phyloP scores from a whole-genome alignment of 805 yeast genomes.

The Candida fluviatilis region DNA sequence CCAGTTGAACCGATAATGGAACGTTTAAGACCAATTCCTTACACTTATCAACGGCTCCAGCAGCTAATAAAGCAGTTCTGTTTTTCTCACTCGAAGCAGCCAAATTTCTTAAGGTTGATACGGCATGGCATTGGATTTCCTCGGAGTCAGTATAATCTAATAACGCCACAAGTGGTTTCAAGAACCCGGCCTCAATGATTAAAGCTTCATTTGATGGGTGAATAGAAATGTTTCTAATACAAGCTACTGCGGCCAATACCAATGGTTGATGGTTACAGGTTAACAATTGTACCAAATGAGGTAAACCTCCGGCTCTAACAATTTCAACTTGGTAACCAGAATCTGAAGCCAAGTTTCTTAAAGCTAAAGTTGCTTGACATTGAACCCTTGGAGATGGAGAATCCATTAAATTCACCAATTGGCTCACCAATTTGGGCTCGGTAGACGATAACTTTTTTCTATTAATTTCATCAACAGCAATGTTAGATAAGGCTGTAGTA shows the following conservation, averaged over 20 bases:
- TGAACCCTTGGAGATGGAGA: constrained; percentile 92
- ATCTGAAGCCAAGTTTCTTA: constrained; percentile 94
- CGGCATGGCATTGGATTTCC: constrained; percentile 98
- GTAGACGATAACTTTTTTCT: constrained; percentile 84
- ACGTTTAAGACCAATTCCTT: constrained; percentile 79
- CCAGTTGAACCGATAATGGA: constrained; percentile 92
- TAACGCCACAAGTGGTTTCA: constrained; percentile 82
- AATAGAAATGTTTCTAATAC: constrained; percentile 93
- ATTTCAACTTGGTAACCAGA: constrained; percentile 94
- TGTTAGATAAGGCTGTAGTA: constrained; percentile 93
- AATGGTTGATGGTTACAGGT: constrained; percentile 89
- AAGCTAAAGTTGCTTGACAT: constrained; percentile 96
- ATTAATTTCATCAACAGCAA: constrained; percentile 93
- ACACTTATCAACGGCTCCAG: constrained; percentile 94
- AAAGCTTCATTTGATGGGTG: constrained; percentile 95
- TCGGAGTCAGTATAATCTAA: constrained; percentile 84
- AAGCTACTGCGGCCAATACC: constrained; percentile 95
- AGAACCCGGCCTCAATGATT: constrained; percentile 94
- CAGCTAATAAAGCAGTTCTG: constrained; percentile 84
- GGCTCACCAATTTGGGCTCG: constrained; percentile 87
- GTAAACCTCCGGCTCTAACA: constrained; percentile 92
- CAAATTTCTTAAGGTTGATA: constrained; percentile 88
- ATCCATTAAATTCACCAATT: constrained; percentile 87
- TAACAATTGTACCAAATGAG: constrained; percentile 84
- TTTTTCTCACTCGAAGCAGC: constrained; percentile 95